Conservation (phyloP, 805 yeast genomes). For the Metschnikowia bowlesiae region DNA sequence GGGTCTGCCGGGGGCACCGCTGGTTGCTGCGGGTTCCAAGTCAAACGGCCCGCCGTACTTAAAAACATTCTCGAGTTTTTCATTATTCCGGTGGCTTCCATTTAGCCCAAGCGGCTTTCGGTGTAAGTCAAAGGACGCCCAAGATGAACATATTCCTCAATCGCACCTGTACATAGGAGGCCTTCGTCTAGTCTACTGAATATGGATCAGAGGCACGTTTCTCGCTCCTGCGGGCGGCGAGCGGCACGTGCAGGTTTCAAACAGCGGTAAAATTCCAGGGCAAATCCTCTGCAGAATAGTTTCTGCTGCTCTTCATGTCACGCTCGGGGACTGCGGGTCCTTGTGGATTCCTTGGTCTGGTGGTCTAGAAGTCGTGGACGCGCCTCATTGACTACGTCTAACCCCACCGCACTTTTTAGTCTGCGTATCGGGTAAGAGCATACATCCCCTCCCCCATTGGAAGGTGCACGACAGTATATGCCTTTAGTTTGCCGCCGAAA, state of each 20-base stretch:
- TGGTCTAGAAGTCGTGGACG: neutral
- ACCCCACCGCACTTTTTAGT: neutral
- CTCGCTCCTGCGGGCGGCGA: neutral
- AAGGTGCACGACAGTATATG: neutral
- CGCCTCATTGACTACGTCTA: neutral
- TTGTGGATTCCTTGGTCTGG: neutral
- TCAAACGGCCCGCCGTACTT: neutral
- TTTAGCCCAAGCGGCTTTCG: neutral
- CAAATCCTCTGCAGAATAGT: neutral
- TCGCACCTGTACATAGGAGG: neutral
- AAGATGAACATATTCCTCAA: neutral
- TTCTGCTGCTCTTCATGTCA: neutral
- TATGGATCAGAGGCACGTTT: neutral
- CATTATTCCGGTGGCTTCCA: neutral
- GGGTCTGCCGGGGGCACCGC: neutral
- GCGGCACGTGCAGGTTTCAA: neutral
- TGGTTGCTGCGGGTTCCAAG: neutral
- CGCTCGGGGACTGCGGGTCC: neutral
- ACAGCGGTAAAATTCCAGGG: neutral
- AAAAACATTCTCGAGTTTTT: neutral
- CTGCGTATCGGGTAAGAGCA: neutral
- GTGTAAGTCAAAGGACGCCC: neutral
- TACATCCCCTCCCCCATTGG: neutral
- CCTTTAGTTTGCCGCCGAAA: neutral
- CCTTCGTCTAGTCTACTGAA: constrained; percentile 1